Conservation (phyloP, 2,329 filamentous ascomycete species). For the Cladorrhinum sp. region DNA sequence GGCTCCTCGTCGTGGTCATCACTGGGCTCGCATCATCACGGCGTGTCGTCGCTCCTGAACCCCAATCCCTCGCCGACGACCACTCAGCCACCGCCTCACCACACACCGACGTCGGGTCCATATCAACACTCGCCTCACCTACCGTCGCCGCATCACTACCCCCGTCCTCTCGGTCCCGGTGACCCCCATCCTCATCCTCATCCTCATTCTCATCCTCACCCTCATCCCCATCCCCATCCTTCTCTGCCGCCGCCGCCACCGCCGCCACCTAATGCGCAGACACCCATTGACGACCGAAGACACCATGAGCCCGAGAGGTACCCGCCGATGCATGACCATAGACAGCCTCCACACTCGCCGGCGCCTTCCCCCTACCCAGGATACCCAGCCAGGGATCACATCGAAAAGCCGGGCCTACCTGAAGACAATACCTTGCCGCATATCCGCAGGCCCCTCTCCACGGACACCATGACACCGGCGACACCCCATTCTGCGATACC, state of each 20-base stretch:
- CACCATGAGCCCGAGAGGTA: constrained; percentile 56
- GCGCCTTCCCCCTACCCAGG: constrained; percentile 32
- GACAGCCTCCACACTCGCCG: constrained; percentile 37
- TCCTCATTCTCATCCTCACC: constrained; percentile 33
- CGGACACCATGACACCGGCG: constrained; percentile 36
- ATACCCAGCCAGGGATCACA: constrained; percentile 48
- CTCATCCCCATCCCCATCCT: constrained; percentile 36
- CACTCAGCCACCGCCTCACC: constrained; percentile 34
- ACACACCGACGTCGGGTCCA: constrained; percentile 37
- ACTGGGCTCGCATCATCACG: constrained; percentile 42
- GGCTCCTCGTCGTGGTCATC: constrained; percentile 44
- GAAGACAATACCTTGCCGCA: constrained; percentile 44
- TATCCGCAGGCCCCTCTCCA: constrained; percentile 51
- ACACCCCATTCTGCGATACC: constrained; percentile 37
- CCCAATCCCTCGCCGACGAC: constrained; percentile 38
- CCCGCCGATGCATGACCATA: constrained; percentile 54
- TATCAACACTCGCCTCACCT: constrained; percentile 35
- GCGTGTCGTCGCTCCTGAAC: constrained; percentile 44
- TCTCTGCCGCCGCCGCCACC: constrained; percentile 30
- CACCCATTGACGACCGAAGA: constrained; percentile 50
- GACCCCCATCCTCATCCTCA: constrained; percentile 31
- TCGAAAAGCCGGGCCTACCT: constrained; percentile 55
- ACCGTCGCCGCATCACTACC: constrained; percentile 34
- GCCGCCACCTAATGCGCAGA: constrained; percentile 29
- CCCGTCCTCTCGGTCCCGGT: constrained; percentile 34